A percentile compares a stretch with the other conserved stretches of the same genome.
These are phyloP conservation scores for Saraca asoca DNA, from an alignment of 331 rosid species.

Conservation along the genomic window DNA sequence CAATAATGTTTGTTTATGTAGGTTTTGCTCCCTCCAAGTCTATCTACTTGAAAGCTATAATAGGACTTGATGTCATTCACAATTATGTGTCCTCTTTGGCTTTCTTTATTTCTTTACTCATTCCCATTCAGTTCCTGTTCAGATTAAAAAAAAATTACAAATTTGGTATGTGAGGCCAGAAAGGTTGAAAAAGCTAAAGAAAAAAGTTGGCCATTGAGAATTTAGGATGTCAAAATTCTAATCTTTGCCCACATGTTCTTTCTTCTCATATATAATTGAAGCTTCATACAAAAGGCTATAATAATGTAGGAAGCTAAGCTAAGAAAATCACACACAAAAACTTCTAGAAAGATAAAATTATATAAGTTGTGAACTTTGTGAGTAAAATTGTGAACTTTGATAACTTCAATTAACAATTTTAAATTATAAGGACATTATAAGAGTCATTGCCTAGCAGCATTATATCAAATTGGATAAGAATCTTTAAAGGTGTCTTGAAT, in stretches of 20 bases:
- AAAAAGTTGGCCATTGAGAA: constrained; percentile 37
- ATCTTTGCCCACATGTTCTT: constrained; percentile 48
- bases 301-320: constrained; percentile 22
- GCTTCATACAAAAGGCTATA: constrained; percentile 16
- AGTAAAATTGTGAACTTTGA: no score
- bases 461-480: constrained; percentile 58
- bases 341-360: constrained; percentile 6
- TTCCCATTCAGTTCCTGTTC: constrained; percentile 46
- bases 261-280: constrained; percentile 38
- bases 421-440: constrained; percentile 2
- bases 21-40: constrained; percentile 48
- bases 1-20: constrained; percentile 32
- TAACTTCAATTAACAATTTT: no score
- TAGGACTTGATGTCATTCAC: constrained; percentile 67
- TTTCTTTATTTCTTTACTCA: constrained; percentile 42
- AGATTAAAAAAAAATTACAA: constrained; percentile 20
- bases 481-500: constrained; percentile 37
- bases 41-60: constrained; percentile 76
- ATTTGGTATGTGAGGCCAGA: constrained; percentile 22
- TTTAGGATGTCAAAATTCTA: constrained; percentile 54
- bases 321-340: constrained; percentile 32
- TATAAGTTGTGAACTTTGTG: no score
- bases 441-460: constrained; percentile 40
- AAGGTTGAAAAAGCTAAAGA: constrained; percentile 33
- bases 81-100: constrained; percentile 48